These are phyloP conservation scores for Thalassiosira hispida DNA, from an alignment of 352 stramenopile species.

Conservation along the genomic window DNA sequence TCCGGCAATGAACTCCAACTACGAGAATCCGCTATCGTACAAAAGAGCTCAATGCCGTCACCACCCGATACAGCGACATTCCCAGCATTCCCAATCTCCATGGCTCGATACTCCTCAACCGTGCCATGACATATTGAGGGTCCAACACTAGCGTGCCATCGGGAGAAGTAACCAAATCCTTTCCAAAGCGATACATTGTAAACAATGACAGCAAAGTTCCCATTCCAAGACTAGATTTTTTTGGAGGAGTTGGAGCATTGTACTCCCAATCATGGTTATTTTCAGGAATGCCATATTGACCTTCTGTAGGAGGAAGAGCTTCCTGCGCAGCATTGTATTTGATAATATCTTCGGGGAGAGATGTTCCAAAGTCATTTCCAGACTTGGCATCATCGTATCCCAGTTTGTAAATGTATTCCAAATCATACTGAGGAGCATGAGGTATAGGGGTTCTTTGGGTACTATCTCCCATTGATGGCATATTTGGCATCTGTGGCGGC, in stretches of 20 bases:
- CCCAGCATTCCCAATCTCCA: slow-evolving; percentile 68
- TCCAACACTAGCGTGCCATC: slow-evolving; percentile 46
- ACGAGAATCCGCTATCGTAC: too few relatives aligned
- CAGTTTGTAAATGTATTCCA: slow-evolving; percentile 77
- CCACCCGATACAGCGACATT: slow-evolving; percentile 65
- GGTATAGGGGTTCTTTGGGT: background rate
- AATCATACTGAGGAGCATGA: slow-evolving; percentile 24
- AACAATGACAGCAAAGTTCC: slow-evolving; percentile 61
- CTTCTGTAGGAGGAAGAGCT: background rate
- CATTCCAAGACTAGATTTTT: slow-evolving; percentile 58
- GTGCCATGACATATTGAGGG: slow-evolving; percentile 56
- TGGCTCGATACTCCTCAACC: slow-evolving; percentile 57
- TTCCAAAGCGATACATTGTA: slow-evolving; percentile 62
- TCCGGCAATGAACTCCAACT: too few relatives aligned
- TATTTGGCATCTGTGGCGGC: slow-evolving; percentile 16
- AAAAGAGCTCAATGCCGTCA: slow-evolving; percentile 54
- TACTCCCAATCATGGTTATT: slow-evolving; percentile 38
- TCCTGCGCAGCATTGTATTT: slow-evolving; percentile 11
- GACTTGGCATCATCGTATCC: slow-evolving; percentile 72
- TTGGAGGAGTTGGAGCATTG: slow-evolving; percentile 28
- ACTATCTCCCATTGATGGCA: slow-evolving; percentile 15
- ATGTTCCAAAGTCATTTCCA: slow-evolving; percentile 60
- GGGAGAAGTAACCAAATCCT: slow-evolving; percentile 59
- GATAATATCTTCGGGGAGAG: slow-evolving; percentile 42
- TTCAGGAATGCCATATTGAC: slow-evolving; percentile 21